These are phyloP conservation scores for Ophiorrhiza pumila DNA, from an alignment of 257 asterid genomes.

Conservation along the genomic window DNA sequence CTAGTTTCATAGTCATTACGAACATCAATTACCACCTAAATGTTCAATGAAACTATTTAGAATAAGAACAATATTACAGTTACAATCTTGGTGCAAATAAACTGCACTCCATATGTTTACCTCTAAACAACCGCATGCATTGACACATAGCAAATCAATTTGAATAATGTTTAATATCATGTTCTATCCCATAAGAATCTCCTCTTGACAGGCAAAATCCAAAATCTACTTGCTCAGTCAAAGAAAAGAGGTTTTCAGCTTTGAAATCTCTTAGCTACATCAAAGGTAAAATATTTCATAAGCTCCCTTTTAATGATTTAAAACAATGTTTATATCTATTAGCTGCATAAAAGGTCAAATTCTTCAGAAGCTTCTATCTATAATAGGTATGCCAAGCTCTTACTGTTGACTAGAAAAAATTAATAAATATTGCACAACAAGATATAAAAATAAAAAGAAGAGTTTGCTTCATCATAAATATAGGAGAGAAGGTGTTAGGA, in stretches of 20 bases:
- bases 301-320: too few relatives aligned
- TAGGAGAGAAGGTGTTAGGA: neutral
- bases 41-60: constrained; percentile 6
- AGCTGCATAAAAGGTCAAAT: neutral
- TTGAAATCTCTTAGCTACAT: neutral
- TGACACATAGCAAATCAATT: neutral
- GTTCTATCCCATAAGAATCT: neutral
- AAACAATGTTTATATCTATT: too few relatives aligned
- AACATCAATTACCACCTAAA: constrained; percentile 89
- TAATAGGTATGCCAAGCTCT: neutral
- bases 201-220: neutral
- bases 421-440: neutral
- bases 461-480: too few relatives aligned
- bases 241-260: neutral
- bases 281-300: neutral
- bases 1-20: constrained; percentile 97
- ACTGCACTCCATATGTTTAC: neutral
- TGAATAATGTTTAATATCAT: neutral
- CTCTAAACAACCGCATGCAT: neutral
- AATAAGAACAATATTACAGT: constrained; percentile 2
- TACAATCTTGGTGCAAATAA: neutral
- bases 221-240: neutral
- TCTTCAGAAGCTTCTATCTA: neutral
- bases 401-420: neutral
- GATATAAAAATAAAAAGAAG: neutral